phyloP scores from a whole-genome alignment of 176 grass and related monocot genomes.

The Oryza glaberrima region DNA sequence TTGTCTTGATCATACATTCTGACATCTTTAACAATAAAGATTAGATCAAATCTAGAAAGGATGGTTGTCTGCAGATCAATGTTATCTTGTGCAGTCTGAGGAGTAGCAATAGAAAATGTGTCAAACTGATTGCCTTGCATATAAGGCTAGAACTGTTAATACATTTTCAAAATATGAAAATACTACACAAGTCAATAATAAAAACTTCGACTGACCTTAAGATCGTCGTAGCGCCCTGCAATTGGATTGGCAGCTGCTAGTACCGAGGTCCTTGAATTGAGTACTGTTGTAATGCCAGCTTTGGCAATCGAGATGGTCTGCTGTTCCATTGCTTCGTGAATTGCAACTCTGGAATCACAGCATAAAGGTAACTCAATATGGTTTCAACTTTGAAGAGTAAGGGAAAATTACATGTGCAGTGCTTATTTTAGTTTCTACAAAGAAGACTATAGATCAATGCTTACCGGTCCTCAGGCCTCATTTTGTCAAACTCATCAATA shows the following conservation, averaged over 20 bases:
- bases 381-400: not conserved
- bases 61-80: slow-evolving; percentile 98
- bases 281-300: slow-evolving; percentile 96
- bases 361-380: not conserved
- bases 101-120: slow-evolving; percentile 16
- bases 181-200: not conserved
- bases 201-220: slow-evolving; percentile 57
- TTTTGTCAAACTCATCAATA: slow-evolving; percentile 99
- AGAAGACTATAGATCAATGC: not conserved
- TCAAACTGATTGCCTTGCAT: slow-evolving; percentile 2
- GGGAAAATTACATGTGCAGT: not conserved
- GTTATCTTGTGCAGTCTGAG: slow-evolving; percentile 95
- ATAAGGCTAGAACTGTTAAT: not conserved
- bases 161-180: not conserved
- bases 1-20: slow-evolving; percentile 94
- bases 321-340: slow-evolving; percentile 99
- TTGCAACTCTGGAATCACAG: slow-evolving; percentile 74
- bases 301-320: slow-evolving; percentile 99
- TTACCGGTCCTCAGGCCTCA: slow-evolving; percentile 98
- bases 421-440: not conserved
- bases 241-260: slow-evolving; percentile 98
- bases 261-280: slow-evolving; percentile 97
- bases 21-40: slow-evolving; percentile 97
- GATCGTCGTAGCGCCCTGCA: slow-evolving; percentile 91
- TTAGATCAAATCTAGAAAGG: slow-evolving; percentile 94